A percentile compares a stretch with the other conserved stretches of the same genome.
These are phyloP conservation scores for Paramecium biaurelia DNA, from an alignment of 73 alveolate genomes.

Conservation along the genomic window DNA sequence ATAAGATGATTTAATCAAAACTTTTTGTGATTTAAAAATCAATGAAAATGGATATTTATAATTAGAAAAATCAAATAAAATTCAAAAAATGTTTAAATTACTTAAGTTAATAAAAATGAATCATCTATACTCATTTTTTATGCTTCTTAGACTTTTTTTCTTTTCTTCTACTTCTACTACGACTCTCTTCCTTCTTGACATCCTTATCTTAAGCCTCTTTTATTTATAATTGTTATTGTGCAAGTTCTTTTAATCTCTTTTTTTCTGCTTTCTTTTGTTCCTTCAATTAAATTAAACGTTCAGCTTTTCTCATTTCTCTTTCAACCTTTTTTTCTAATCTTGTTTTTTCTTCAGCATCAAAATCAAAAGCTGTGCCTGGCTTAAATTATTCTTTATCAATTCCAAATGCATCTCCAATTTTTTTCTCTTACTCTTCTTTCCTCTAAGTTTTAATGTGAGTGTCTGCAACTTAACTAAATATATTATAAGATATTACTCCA, in stretches of 20 bases:
- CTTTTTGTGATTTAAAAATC: no score
- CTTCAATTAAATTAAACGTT: neutral
- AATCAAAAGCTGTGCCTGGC: slow-evolving; percentile 94
- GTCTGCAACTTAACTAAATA: slow-evolving; percentile 57
- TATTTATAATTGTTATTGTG: neutral
- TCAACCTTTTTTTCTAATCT: slow-evolving; percentile 77
- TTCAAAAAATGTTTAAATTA: neutral
- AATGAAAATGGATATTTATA: no score
- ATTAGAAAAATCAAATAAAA: no score
- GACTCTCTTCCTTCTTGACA: neutral
- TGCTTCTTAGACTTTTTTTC: neutral
- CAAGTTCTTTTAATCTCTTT: neutral
- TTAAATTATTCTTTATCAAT: slow-evolving; percentile 80
- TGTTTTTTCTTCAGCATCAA: slow-evolving; percentile 81
- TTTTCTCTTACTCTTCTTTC: slow-evolving; percentile 83
- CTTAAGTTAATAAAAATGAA: neutral
- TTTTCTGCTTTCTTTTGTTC: slow-evolving; percentile 43
- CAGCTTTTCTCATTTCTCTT: slow-evolving; percentile 73
- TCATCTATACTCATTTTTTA: neutral
- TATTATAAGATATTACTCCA: slow-evolving; percentile 4
- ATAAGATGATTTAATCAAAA: no score
- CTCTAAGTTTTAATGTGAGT: slow-evolving; percentile 80
- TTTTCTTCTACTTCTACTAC: neutral
- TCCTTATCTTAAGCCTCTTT: neutral
- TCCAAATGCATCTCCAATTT: slow-evolving; percentile 81